Conservation (phyloP, 306 rosid genomes). For the Dryas alaskensis region DNA sequence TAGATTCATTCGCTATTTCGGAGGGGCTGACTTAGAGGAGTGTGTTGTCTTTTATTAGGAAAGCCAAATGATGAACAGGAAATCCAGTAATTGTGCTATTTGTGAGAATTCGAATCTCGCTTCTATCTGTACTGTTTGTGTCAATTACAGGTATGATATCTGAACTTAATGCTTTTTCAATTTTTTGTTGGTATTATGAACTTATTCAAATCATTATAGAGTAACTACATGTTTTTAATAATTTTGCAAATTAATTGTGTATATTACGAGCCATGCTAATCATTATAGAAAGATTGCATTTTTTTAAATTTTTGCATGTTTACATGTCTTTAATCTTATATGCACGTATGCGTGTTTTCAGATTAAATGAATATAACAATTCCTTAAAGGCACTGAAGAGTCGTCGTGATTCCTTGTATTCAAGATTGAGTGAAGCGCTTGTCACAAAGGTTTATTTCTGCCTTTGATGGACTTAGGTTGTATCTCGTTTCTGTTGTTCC, state of each 20-base stretch:
- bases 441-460: conserved; percentile 66
- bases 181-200: neutral
- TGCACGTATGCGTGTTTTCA: conserved; percentile 18
- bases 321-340: neutral
- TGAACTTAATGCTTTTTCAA: neutral
- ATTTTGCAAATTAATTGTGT: neutral
- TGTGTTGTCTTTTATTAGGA: neutral
- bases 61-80: conserved; percentile 54
- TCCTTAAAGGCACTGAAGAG: conserved; percentile 54
- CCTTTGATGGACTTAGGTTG: neutral
- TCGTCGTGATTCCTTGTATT: conserved; percentile 66
- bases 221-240: neutral
- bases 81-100: conserved; percentile 57
- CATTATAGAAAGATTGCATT: neutral
- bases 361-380: conserved; percentile 58
- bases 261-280: neutral
- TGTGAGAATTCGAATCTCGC: conserved; percentile 79
- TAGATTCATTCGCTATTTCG: neutral
- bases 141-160: conserved; percentile 61
- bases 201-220: neutral
- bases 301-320: neutral
- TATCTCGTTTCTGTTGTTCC: neutral
- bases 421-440: conserved; percentile 67
- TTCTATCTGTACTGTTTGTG: conserved; percentile 73
- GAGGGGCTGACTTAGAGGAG: neutral